Base-by-base conservation (phyloP, 176 grass and related monocot genomes). In the Rhynchospora breviuscula region DNA sequence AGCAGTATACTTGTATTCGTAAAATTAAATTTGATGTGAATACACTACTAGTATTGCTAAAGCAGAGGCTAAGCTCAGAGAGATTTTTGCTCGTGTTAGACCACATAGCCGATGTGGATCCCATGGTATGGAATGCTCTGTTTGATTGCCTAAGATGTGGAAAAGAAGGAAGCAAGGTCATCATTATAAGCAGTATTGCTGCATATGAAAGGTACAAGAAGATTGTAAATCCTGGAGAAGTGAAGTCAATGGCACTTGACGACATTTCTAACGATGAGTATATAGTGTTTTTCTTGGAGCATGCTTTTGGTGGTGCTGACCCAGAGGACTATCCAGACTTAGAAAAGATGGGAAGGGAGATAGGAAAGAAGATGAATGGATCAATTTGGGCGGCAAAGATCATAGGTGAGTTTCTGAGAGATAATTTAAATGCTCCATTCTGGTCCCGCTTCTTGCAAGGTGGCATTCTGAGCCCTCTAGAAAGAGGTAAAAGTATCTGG, bases 241-340 rank as follows among this genome's bases (percentile, higher is more conserved):
- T 40, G 8, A 0, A 26, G 10, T 23, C 85, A 61, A 85, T 92
- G 8, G 13, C 11, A 19, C 59, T 90, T 0, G 79, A 51, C 0
- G 8, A 8, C 0, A 23, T 90, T 44, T 65, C 77, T 2, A 21
- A 47, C 15, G 89, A 82, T 22, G 82, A 68, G 1, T 78, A 78
- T 12, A 84, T 84, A 76, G 77, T 76, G 5, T 85, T 89, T 44
- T 92, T 92, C 66, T 85, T 76, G 82, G 45, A 43, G 57, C 1
- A 52, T 3, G 59, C 77, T 17, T 89, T 92, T 23, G 90, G 90
- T 10, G 82, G 81, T 66, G 8, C 67, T 0, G 85, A 90, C 43
- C 58, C 67, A 0, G 59, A 6, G 25, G 35, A 88, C 46, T 56
- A 86, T 3, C 76, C 90, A 0, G n/a, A 68, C 19, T 31, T 92